Base-by-base conservation (phyloP, 495 filamentous ascomycete species). In the Hypoxylon lienhwacheense region DNA sequence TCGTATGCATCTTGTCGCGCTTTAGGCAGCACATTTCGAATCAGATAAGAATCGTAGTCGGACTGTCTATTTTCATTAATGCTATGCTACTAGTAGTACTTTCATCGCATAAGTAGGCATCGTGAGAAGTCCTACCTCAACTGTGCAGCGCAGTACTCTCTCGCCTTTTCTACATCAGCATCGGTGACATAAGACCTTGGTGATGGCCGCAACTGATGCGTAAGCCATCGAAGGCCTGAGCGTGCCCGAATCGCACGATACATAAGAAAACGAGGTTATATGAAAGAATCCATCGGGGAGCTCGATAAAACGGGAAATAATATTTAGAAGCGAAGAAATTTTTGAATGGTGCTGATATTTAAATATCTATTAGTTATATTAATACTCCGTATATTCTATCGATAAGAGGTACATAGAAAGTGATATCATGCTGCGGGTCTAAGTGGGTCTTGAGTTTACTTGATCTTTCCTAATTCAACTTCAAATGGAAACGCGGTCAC, bases 1-100 rank as follows among this genome's bases (percentile, higher is more conserved):
- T 95, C 82, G 73, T 97, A 96, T 52, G 88, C 87, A 65, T 92
- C 82, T 58, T 80, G 85, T 2, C 83, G 76, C 7, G 80, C 69
- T 1, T 73, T 76, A 12, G 90, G 90, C 46, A 96, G 79, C 74
- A 97, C 95, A 47, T 85, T 83, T 47, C 85, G 83, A 46, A 96
- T 81, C n/a, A 89, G 81, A 68, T 88, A 89, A 16, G 93, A 91
- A 44, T 93, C 86, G 36, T 88, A 83, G 70, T 97, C 93, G 66
- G 87, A 87, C 69, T 84, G 85, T 64, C 89, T 90, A 62, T 55
- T 65, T 39, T 22, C 43, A 45, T 67, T 58, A 67, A 56, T 5
- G 12, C 7, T 19, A 8, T 49, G 15, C 1, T 21, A 11, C 17
- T 25, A 8, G 25, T n/a, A 15, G 17, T 26, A 4, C 8, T 26